Base-by-base conservation (phyloP, 106 monocot species). In the Apostasia shenzhenica region DNA sequence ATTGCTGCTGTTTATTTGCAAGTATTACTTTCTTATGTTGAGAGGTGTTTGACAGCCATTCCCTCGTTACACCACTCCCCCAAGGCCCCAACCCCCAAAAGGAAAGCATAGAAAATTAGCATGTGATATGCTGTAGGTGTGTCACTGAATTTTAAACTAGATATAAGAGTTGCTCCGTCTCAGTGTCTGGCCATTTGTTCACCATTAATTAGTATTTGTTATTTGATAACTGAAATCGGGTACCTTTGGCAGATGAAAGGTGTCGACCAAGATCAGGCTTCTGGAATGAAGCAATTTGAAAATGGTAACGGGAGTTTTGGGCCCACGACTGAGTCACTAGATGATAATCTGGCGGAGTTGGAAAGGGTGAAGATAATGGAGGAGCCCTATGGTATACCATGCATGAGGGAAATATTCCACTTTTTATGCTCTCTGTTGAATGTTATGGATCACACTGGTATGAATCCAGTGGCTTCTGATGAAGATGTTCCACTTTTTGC, bases 401-500 rank as follows among this genome's bases (percentile, higher is more conserved):
- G 90, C 73, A 94, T 90, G 77, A 78, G 82, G 68, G 93, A 94
- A 68, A 87, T 94, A 83, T 90, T 94, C 59, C 90, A 90, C 57
- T 94, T 94, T 70, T 63, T 94, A 54, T 94, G 94, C 62, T 94
- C 90, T 60, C 84, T 94, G 48, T 65, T 94, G 71, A 94, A 94
- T 42, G 78, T 79, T 45, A 77, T 70, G 9, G 94, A 94, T 43
- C 90, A 94, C 1, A 90, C 90, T 63, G 89, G 76, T 48, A 70
- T 86, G 71, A 77, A 72, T 59, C 85, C 81, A 44, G 82, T 91
- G 66, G 86, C 87, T 53, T 88, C 80, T 63, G 95, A 95, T 72
- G 94, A 95, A 61, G 94, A 95, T 54, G 83, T 95, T 52, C 94
- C 94, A 44, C 86, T 95, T 9, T 95, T 95, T 79, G 94, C 94